These are phyloP conservation scores for Saccharomycopsis malanga DNA, from an alignment of 805 yeast genomes.

Conservation along the genomic window DNA sequence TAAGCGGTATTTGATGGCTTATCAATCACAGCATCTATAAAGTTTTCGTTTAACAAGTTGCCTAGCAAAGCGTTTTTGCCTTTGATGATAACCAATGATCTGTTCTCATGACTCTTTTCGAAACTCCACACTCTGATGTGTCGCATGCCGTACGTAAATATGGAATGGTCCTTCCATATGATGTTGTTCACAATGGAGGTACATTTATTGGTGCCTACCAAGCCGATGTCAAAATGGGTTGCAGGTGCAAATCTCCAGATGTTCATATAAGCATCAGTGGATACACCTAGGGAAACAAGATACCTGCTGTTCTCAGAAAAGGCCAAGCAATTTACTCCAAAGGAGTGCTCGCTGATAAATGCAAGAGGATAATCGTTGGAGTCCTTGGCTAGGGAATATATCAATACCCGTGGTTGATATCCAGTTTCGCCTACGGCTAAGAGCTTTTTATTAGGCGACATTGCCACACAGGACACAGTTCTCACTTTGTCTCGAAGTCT, in stretches of 20 bases:
- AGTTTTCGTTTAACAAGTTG: slow-evolving; percentile 40
- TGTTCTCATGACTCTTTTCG: slow-evolving; percentile 22
- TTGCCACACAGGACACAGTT: slow-evolving; percentile 48
- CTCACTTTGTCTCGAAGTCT: slow-evolving; percentile 25
- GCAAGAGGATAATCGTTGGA: slow-evolving; percentile 44
- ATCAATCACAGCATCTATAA: slow-evolving; percentile 35
- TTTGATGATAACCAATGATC: slow-evolving; percentile 30
- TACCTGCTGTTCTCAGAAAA: slow-evolving; percentile 53
- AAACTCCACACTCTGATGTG: slow-evolving; percentile 57
- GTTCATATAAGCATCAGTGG: slow-evolving; percentile 61
- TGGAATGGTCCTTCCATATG: slow-evolving; percentile 42
- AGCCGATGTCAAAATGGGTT: slow-evolving; percentile 24
- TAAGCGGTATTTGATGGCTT: slow-evolving; percentile 21
- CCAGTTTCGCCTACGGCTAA: slow-evolving; percentile 70
- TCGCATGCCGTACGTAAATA: slow-evolving; percentile 55
- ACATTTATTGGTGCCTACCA: slow-evolving; percentile 53
- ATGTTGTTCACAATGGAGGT: slow-evolving; percentile 50
- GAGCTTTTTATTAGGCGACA: slow-evolving; percentile 46
- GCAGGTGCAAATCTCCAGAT: slow-evolving; percentile 44
- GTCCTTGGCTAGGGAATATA: slow-evolving; percentile 50
- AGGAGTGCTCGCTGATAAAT: slow-evolving; percentile 53
- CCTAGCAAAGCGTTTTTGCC: slow-evolving; percentile 60
- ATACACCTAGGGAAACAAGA: slow-evolving; percentile 57
- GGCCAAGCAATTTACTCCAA: slow-evolving; percentile 48
- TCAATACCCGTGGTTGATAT: slow-evolving; percentile 55